Base-by-base conservation (phyloP, 2,329 filamentous ascomycete genomes). In the Cercospora sp. region DNA sequence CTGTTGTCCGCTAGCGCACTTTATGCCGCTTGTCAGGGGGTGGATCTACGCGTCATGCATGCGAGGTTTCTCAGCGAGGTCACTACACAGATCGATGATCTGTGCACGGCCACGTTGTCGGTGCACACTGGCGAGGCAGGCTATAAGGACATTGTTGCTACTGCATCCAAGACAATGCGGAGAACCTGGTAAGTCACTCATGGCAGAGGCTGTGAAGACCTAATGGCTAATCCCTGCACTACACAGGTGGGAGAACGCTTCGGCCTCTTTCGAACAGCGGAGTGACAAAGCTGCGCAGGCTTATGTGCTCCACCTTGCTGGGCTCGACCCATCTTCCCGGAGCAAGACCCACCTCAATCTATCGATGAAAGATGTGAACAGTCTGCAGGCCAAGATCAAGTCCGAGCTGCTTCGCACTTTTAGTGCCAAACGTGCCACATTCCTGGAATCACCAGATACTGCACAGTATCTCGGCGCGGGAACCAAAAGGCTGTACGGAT, bases 21-120 rank as follows among this genome's bases (percentile, higher is more conserved):
- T 21, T 74, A 72, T 45, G 70, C 72, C 6, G 55, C 70, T 57
- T 76, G 74, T 59, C 74, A 76, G 34, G 74, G 70, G 7, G 58
- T 76, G 9, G 74, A 76, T 61, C 63, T 76, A 5, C 71, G 70
- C 21, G 73, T 72, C 16, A 62, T 75, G 32, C 66, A 72, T 34
- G 40, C 62, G 6, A 61, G 70, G 13, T 73, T 65, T 63, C 64
- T 71, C 16, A n/a, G 43, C 24, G 21, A 24, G 24, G 60, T 61
- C 21, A 43, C 58, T n/a, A 1, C 40, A 43, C 58, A 61, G 34
- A 40, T 61, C 30, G 7, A 16, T 13, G 58, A 45, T 13, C 13
- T 40, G 18, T 61, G 60, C 40, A 32, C 40, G 18, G 37, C 60
- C 43, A 21, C 40, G 12, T 18, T 62, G 59, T 28, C 59, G 59